Evolutionary conservation across 108 stramenopile genomes (phyloP).

Genomic region (Fragilaria crotonensis): DNA sequence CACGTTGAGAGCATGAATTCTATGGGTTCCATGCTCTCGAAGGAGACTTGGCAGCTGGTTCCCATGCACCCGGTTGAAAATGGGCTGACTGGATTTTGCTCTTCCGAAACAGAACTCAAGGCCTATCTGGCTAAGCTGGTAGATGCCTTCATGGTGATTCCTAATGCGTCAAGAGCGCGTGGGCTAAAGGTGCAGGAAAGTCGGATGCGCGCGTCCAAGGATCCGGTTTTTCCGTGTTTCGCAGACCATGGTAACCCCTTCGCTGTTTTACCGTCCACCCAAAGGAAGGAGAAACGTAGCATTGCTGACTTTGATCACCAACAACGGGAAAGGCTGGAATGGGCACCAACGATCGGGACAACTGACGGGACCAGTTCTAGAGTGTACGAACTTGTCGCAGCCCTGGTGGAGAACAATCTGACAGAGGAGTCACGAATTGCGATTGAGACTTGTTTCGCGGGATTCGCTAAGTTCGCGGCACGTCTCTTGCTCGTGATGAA

Average conservation of each 20-base stretch:
- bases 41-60: conserved; percentile 66
- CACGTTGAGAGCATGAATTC: conserved; percentile 75
- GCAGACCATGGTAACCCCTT: too few relatives aligned
- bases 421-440: too few relatives aligned
- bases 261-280: too few relatives aligned
- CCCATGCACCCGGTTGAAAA: too few relatives aligned
- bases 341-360: background rate
- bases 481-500: conserved; percentile 38
- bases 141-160: background rate
- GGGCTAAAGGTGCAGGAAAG: background rate
- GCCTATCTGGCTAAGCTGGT: background rate
- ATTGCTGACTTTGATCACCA: too few relatives aligned
- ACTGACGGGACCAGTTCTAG: too few relatives aligned
- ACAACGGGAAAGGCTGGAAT: too few relatives aligned
- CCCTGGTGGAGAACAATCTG: too few relatives aligned
- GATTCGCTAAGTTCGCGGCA: background rate
- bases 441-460: background rate
- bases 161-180: background rate
- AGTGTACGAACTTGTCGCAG: too few relatives aligned
- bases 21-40: conserved; percentile 42
- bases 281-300: too few relatives aligned
- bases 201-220: too few relatives aligned
- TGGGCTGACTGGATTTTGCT: background rate
- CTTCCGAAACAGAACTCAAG: conserved; percentile 1
- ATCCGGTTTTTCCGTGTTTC: too few relatives aligned